Conservation (phyloP, 257 asterid genomes). For the Ligustrum vulgare region DNA sequence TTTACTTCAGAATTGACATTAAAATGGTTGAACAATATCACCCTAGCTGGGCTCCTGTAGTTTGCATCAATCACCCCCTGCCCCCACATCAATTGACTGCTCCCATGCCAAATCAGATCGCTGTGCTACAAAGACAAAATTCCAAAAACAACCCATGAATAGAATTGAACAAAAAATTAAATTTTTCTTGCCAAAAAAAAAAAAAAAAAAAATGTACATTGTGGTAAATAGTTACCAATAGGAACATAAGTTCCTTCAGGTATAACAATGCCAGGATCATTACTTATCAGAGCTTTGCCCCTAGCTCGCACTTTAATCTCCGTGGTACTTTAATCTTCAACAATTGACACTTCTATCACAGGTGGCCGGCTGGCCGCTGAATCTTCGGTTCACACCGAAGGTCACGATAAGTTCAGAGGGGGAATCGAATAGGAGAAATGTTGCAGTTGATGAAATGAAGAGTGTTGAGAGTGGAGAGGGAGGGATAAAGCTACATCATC, state of each 20-base stretch:
- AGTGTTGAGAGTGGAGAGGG: too few species aligned
- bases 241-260: slow-evolving; percentile 89
- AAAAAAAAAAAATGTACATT: neutral
- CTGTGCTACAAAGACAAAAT: slow-evolving; percentile 48
- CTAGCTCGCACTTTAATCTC: slow-evolving; percentile 69
- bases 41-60: slow-evolving; percentile 60
- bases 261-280: slow-evolving; percentile 78
- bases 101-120: slow-evolving; percentile 86
- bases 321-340: too few species aligned
- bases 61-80: slow-evolving; percentile 96
- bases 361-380: too few species aligned
- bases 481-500: too few species aligned
- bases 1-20: slow-evolving; percentile 54
- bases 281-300: slow-evolving; percentile 77
- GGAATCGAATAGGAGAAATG: too few species aligned
- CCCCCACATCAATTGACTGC: slow-evolving; percentile 83
- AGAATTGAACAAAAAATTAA: neutral
- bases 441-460: too few species aligned
- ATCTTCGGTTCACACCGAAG: too few species aligned
- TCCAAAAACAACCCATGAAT: too few species aligned
- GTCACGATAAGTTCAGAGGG: too few species aligned
- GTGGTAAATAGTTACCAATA: slow-evolving; percentile 39
- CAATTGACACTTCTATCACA: too few species aligned
- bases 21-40: slow-evolving; percentile 54
- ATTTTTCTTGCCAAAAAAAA: neutral